Conservation (phyloP, 2,329 filamentous ascomycete genomes). For the Chaetoscypha palmicola region DNA sequence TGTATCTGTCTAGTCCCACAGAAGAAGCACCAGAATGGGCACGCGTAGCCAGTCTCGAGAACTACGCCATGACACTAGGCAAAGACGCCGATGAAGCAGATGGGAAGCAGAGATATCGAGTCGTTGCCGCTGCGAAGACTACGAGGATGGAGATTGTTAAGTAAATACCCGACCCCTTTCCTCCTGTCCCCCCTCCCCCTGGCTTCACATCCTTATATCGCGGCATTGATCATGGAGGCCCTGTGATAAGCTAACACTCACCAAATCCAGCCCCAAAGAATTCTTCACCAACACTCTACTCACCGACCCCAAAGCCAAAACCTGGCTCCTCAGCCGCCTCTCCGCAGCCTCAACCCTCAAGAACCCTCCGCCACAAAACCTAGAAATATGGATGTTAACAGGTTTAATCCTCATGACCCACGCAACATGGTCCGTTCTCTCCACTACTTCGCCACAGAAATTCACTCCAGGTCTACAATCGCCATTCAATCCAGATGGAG, state of each 20-base stretch:
- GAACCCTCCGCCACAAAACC: background rate
- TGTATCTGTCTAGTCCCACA: constrained; percentile 9
- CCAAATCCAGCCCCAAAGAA: constrained; percentile 8
- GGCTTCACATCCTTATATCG: too few relatives aligned
- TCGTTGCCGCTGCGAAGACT: constrained; percentile 20
- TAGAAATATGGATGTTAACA: constrained; percentile 21
- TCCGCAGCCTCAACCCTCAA: constrained; percentile 17
- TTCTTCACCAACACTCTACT: constrained; percentile 21
- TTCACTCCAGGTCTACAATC: constrained; percentile 17
- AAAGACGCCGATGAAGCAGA: constrained; percentile 10
- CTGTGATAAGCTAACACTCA: background rate
- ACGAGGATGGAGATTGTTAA: constrained; percentile 20
- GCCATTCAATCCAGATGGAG: constrained; percentile 19
- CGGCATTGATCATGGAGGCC: too few relatives aligned
- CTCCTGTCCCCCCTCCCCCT: too few relatives aligned
- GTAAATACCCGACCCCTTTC: constrained; percentile 6
- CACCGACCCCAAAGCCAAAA: constrained; percentile 15
- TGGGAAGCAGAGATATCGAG: constrained; percentile 15
- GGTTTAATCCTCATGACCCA: constrained; percentile 24
- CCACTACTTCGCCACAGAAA: constrained; percentile 8
- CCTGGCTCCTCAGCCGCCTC: constrained; percentile 21
- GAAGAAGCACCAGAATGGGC: constrained; percentile 19
- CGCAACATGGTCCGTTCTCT: constrained; percentile 21
- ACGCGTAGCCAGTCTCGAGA: constrained; percentile 9
- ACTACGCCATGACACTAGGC: constrained; percentile 22